A percentile compares a stretch with the other conserved stretches of the same genome.
These are phyloP conservation scores for Neurospora tetrasperma DNA, from an alignment of 495 filamentous ascomycete genomes.

Conservation along the genomic window DNA sequence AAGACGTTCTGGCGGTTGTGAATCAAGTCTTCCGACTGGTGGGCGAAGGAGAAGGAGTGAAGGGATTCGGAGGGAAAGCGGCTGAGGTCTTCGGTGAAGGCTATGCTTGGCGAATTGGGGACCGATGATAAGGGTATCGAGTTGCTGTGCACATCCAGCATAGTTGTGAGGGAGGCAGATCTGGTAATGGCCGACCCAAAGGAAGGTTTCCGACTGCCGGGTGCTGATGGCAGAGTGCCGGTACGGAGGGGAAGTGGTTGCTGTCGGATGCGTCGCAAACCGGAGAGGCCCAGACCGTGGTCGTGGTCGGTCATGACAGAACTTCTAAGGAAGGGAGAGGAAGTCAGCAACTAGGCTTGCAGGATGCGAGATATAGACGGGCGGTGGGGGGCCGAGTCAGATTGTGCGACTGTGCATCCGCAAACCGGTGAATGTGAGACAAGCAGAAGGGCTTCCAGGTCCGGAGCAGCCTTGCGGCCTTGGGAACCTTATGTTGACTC, in stretches of 20 bases:
- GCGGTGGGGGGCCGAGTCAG: not conserved
- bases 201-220: conserved; percentile 52
- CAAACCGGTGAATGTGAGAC: conserved; percentile 12
- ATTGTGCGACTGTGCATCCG: conserved; percentile 22
- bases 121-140: conserved; percentile 42
- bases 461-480: not conserved
- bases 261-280: conserved; percentile 87
- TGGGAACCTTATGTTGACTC: not conserved
- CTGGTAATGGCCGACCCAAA: conserved; percentile 41
- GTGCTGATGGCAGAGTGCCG: conserved; percentile 48
- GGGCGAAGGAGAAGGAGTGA: conserved; percentile 97
- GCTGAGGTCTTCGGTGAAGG: conserved; percentile 74
- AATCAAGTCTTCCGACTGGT: conserved; percentile 84
- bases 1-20: conserved; percentile 87
- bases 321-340: conserved; percentile 26
- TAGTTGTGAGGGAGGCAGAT: conserved; percentile 51
- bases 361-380: not conserved
- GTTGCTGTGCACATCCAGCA: conserved; percentile 30
- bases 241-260: conserved; percentile 54
- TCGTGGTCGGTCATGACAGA: conserved; percentile 48
- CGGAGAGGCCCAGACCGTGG: conserved; percentile 54
- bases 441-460: not conserved
- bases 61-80: conserved; percentile 92
- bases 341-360: conserved; percentile 16
- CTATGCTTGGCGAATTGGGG: conserved; percentile 50